Evolutionary conservation across 2,329 filamentous ascomycete species (phyloP), one percentile per base, ranked within the genome.

Genomic region (Calonectria crousiana): DNA sequence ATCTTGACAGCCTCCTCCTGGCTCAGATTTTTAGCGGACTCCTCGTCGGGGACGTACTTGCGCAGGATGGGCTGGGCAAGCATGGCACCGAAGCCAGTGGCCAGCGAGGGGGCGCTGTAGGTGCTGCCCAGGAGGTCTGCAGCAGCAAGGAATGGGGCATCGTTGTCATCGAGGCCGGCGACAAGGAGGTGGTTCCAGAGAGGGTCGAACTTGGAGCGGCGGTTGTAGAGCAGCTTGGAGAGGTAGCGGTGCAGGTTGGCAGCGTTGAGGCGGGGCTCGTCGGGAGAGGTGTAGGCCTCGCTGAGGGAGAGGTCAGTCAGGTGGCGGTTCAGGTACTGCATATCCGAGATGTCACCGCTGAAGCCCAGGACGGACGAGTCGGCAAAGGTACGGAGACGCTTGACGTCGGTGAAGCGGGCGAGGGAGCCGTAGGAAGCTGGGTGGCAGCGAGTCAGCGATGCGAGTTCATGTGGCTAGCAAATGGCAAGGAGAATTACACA

Each of bases 181-280:
- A 99, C 95, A 56, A 99, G 91, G 75, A 99, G 88, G 84, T 96
- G 93, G 88, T 98, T 99, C 97, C 97, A 99, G 75, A 99, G 91
- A 14, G 97, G 97, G 88, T 99, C 95, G 90, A 99, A 97, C 84
- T 98, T 95, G 83, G 93, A 95, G 82, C 97, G 95, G 79, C 97
- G 95, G 87, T 94, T 93, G 91, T 99, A 99, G 86, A 99, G 92
- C 78, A 98, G 94, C 89, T 98, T 98, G 82, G 95, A 91, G 73
- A 99, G 92, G 87, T 98, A 99, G 85, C 94, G 97, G 90, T 98
- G 96, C 78, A 99, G 92, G 87, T 98, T 98, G 85, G 95, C 94
- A 71, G 97, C 97, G 84, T 94, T 95, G 82, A 99, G 93, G 79
- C 88, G 86, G 30, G 83, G 79, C 70, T 80, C 76, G 74, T 83